Evolutionary conservation across 805 yeast genomes (phyloP).

Genomic region (Nakazawaea peltata): DNA sequence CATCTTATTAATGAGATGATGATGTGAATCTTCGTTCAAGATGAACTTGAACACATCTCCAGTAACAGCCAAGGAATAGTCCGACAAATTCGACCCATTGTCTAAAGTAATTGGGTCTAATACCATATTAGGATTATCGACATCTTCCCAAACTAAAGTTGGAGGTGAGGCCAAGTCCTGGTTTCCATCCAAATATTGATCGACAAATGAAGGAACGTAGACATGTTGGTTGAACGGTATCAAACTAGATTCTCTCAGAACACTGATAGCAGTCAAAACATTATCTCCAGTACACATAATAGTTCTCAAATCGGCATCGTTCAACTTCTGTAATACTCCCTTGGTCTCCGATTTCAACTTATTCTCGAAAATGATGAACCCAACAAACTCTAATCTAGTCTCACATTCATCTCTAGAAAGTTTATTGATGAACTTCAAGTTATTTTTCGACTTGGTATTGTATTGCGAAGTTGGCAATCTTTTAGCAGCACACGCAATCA

Average conservation of each 20-base stretch:
- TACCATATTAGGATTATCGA: constrained; percentile 43
- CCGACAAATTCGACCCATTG: too few species aligned
- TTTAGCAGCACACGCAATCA: constrained; percentile 84
- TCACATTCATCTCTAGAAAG: constrained; percentile 62
- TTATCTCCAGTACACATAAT: constrained; percentile 99
- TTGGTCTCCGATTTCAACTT: constrained; percentile 69
- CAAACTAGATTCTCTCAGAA: constrained; percentile 76
- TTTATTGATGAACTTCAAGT: constrained; percentile 42
- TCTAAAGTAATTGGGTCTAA: constrained; percentile 60
- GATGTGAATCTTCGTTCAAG: constrained; percentile 41
- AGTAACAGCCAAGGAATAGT: constrained; percentile 74
- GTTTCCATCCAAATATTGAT: constrained; percentile 13
- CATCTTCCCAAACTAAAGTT: constrained; percentile 55
- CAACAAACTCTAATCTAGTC: constrained; percentile 60
- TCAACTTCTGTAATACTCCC: constrained; percentile 49
- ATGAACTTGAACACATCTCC: constrained; percentile 87
- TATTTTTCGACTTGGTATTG: constrained; percentile 21
- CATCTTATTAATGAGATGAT: constrained; percentile 40
- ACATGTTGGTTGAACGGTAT: constrained; percentile 36
- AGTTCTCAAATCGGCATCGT: constrained; percentile 67
- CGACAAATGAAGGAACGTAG: constrained; percentile 55
- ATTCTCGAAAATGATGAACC: constrained; percentile 90
- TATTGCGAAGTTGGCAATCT: constrained; percentile 19
- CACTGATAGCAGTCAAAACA: constrained; percentile 88
- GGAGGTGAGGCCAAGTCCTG: constrained; percentile 2